Percentiles rank a stretch among this genome's conserved stretches.
These are phyloP conservation scores for Jacaranda mimosifolia DNA, from an alignment of 257 asterid genomes.

Conservation along the genomic window DNA sequence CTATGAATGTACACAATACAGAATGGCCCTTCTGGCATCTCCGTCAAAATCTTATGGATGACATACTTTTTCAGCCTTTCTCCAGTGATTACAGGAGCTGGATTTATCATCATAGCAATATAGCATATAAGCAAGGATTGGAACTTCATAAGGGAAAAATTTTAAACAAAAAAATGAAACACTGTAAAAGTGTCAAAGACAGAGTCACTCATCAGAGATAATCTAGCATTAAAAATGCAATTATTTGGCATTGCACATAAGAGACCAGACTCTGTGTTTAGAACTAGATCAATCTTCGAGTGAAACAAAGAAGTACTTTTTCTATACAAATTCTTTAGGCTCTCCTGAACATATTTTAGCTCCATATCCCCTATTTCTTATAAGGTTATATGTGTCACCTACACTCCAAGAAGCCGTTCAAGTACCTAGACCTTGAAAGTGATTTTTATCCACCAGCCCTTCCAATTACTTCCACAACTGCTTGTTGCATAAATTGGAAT, in stretches of 20 bases:
- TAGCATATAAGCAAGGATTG: constrained; percentile 18
- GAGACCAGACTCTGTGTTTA: neutral
- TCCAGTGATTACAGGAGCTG: constrained; percentile 78
- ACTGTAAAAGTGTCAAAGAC: neutral
- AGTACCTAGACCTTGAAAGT: neutral
- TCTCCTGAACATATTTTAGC: neutral
- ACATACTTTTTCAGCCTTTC: constrained; percentile 87
- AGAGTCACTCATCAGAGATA: no score
- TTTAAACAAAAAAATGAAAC: neutral
- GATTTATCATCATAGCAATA: constrained; percentile 17
- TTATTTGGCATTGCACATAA: neutral
- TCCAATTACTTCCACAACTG: neutral
- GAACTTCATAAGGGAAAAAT: neutral
- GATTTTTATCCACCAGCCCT: neutral
- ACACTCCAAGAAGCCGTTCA: neutral
- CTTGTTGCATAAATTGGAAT: neutral
- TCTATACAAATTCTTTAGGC: neutral
- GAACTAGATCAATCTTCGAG: neutral
- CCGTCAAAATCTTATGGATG: constrained; percentile 64
- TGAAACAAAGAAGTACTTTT: neutral
- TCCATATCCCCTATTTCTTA: no score
- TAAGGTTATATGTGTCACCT: neutral
- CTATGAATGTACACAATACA: constrained; percentile 92
- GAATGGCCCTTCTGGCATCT: constrained; percentile 81
- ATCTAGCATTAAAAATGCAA: neutral